Evolutionary conservation across 1,139 yeast species (phyloP), one percentile per base, ranked within the genome.

Genomic region (Hyphopichia pseudoburtonii): DNA sequence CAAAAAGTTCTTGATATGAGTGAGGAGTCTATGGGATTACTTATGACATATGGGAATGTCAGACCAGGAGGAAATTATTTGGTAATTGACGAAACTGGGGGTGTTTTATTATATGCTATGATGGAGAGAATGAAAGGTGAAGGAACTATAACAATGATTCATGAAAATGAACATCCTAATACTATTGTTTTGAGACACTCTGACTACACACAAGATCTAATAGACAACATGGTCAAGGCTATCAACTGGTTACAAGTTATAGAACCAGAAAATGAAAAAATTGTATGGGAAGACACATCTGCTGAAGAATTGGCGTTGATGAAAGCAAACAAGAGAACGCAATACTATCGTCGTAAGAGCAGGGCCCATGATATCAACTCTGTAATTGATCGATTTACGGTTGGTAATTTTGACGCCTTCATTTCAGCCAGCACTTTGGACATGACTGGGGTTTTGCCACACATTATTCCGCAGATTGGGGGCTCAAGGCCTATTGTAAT

Each of bases 121-220:
- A 60, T 92, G 65, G 98, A 94, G 56, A 73, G 97, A 53, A 86
- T 92, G 94, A 80, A 80, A 39, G 88, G 92, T 3, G 66, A 79
- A 34, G 98, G 97, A 12, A 69, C 79, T 9, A 79, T 94, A 33
- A 75, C 88, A 3, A 73, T 87, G 22, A 71, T 84, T 3, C 97
- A 92, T 61, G 98, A 90, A 52, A 87, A 89, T 56, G 98, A 92
- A 57, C 97, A 90, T 54, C 82, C 96, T 5, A 90, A 89, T 52
- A 65, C 82, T 28, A 85, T 84, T 46, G 79, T 85, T 0, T 64
- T 92, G 43, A 76, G 78, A 43, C 80, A 80, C 54, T 75, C 90
- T 35, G 80, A 82, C 50, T 80, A 76, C 52, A 57, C 84, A 1
- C 78, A 74, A 22, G 78, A 74, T 14, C 60, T 73, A 36, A 67